Base-by-base conservation (phyloP, 2,329 filamentous ascomycete species). In the Claviceps sp. region DNA sequence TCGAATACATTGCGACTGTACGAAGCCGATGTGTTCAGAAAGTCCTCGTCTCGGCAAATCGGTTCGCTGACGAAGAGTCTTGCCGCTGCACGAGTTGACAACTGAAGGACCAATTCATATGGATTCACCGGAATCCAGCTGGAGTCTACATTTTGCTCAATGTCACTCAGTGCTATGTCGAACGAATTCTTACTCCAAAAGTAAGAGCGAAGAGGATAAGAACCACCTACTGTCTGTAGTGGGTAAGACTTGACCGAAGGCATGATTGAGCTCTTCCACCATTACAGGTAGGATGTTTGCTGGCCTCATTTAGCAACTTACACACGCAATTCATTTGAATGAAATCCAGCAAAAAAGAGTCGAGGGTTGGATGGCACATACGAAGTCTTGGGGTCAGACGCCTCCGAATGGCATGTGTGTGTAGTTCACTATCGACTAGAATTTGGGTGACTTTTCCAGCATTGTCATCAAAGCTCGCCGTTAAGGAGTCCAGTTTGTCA, bases 391-490 rank as follows among this genome's bases (percentile, higher is more conserved):
- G 55, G 1, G 49, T 56, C 44, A 56, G 38, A 13, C 51, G 51
- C n/a, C 52, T 45, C 8, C 54, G 55, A 20, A 56, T 56, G 6
- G 53, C 55, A 22, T 53, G 51, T 13, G 55, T 55, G 48, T 56
- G 55, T 13, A 56, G 50, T 16, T 56, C 53, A 26, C 55, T 56
- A 5, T 46, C 53, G 6, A 56, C 47, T 16, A 56, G 36, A 8
- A 56, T 55, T 2, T 24, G 18, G 37, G 55, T 56, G 14, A 56
- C 53, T 22, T 38, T 43, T 26, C 55, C 55, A 16, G 53, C 55
- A 34, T 56, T 56, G 30, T 56, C 55, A 9, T 55, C 53, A n/a
- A 56, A 56, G 47, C 53, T 55, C n/a, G 55, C 55, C 13, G 53
- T 56, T 18, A 56, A 45, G 16, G 55, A 48, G 18, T 56, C 55